phyloP scores from a whole-genome alignment of 495 filamentous ascomycete species.

The Penicillium maclennaniae region DNA sequence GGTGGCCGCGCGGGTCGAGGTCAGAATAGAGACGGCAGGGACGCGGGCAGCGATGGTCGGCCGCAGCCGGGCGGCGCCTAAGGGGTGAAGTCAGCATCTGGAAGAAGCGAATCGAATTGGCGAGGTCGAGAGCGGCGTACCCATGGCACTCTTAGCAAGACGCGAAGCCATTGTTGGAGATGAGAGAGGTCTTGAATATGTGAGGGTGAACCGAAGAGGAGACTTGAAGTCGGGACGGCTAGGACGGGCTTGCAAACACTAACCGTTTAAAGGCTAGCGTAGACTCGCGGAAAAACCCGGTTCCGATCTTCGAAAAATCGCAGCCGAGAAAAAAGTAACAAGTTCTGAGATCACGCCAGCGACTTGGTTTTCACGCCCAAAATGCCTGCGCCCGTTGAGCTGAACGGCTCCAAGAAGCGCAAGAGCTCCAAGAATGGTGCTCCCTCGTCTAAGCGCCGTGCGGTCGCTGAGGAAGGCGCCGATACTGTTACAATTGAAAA shows the following conservation, averaged over 20 bases:
- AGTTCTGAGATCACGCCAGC: slow-evolving; percentile 16
- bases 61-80: slow-evolving; percentile 88
- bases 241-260: slow-evolving; percentile 81
- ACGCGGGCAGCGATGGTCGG: slow-evolving; percentile 66
- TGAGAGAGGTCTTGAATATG: slow-evolving; percentile 33
- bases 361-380: slow-evolving; percentile 6
- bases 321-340: slow-evolving; percentile 21
- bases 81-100: slow-evolving; percentile 26
- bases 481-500: slow-evolving; percentile 57
- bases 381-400: slow-evolving; percentile 31
- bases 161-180: slow-evolving; percentile 85
- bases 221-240: slow-evolving; percentile 59
- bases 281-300: slow-evolving; percentile 43
- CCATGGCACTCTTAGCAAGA: slow-evolving; percentile 84
- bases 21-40: slow-evolving; percentile 67
- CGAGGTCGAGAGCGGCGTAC: slow-evolving; percentile 51
- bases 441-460: slow-evolving; percentile 45
- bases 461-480: slow-evolving; percentile 38
- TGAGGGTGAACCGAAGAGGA: slow-evolving; percentile 47
- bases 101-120: slow-evolving; percentile 9
- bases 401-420: slow-evolving; percentile 38
- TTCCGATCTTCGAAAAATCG: slow-evolving; percentile 38
- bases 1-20: slow-evolving; percentile 63
- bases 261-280: slow-evolving; percentile 66
- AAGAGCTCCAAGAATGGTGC: slow-evolving; percentile 37